These are phyloP conservation scores for Fusarium devonianum DNA, from an alignment of 2,329 filamentous ascomycete genomes.

Conservation along the genomic window DNA sequence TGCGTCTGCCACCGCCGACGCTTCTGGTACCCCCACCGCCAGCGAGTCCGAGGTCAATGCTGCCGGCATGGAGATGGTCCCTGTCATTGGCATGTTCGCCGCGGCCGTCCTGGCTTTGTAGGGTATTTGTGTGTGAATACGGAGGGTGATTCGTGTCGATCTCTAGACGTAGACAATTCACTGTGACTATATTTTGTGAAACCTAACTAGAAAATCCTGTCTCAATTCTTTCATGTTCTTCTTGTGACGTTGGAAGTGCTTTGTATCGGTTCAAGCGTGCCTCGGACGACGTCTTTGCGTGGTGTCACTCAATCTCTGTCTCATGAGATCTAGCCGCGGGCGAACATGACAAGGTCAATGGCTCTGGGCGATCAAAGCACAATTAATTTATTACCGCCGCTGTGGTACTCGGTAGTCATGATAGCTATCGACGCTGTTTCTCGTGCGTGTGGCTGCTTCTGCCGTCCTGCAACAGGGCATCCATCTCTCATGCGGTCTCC, in stretches of 20 bases:
- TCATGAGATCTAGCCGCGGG: no score
- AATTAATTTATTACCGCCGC: no score
- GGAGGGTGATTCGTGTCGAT: conserved; percentile 14
- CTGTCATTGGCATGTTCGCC: conserved; percentile 33
- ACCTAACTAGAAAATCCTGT: neutral
- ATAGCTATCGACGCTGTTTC: neutral
- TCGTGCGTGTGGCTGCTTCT: neutral
- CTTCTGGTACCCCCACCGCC: conserved; percentile 9
- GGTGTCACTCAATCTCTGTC: no score
- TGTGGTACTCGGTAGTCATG: no score
- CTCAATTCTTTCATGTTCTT: conserved; percentile 3
- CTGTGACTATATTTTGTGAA: conserved; percentile 7
- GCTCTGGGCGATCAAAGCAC: no score
- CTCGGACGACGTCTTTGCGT: no score
- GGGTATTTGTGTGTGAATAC: neutral
- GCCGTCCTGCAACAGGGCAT: neutral
- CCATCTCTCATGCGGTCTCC: neutral
- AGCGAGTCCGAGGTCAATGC: conserved; percentile 20
- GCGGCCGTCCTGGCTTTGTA: conserved; percentile 37
- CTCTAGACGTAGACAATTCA: conserved; percentile 19
- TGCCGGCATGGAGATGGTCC: conserved; percentile 27
- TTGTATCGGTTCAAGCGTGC: neutral
- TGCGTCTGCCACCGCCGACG: conserved; percentile 7
- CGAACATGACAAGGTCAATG: no score
- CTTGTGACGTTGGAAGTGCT: neutral